A percentile compares a stretch with the other conserved stretches of the same genome.
These are phyloP conservation scores for Amanita exitialis DNA, from an alignment of 768 basidiomycete genomes.

Conservation along the genomic window DNA sequence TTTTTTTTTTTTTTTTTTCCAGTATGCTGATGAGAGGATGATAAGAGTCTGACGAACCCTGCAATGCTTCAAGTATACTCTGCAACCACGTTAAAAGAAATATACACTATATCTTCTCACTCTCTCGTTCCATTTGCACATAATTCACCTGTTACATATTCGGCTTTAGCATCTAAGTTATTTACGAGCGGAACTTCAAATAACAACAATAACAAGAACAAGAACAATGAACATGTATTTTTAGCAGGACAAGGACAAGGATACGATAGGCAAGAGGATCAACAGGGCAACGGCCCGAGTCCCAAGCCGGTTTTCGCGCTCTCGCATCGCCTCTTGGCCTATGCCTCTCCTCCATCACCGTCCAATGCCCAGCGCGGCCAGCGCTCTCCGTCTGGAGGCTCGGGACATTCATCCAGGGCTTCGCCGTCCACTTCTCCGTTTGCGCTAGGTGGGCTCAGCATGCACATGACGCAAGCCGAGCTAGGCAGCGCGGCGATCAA, in stretches of 20 bases:
- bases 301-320: constrained; percentile 50
- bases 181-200: constrained; percentile 8
- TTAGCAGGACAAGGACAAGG: neutral
- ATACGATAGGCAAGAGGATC: neutral
- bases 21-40: neutral
- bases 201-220: constrained; percentile 13
- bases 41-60: constrained; percentile 51
- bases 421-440: constrained; percentile 6
- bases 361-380: neutral
- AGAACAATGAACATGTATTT: constrained; percentile 6
- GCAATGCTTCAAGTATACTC: constrained; percentile 48
- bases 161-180: constrained; percentile 11
- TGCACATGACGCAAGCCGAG: constrained; percentile 6
- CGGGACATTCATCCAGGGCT: constrained; percentile 1
- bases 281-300: neutral
- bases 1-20: constrained; percentile 1
- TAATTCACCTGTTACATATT: constrained; percentile 15
- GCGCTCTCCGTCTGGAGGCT: constrained; percentile 1
- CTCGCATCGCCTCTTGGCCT: constrained; percentile 55
- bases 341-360: constrained; percentile 21
- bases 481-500: constrained; percentile 44
- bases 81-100: constrained; percentile 36
- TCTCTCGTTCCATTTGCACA: constrained; percentile 35
- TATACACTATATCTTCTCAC: constrained; percentile 39
- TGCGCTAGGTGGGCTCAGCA: constrained; percentile 5